A percentile compares a stretch with the other conserved stretches of the same genome.
Conservation (phyloP, 192 early-diverging fungal species). For the Backusella parvicylindrica region DNA sequence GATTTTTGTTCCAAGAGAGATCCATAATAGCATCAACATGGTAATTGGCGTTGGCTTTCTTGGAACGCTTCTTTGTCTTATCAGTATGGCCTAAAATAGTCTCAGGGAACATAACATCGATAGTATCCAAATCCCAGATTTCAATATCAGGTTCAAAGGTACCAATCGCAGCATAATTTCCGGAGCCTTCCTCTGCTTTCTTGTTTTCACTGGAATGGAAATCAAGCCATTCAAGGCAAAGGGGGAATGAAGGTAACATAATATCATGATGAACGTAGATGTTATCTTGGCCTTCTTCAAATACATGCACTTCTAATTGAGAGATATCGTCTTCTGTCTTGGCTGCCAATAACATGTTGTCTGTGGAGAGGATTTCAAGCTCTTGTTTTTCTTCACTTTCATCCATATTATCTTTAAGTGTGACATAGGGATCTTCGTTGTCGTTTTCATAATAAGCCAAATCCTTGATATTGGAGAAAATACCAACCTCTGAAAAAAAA, state of each 20-base stretch:
- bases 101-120: constrained; percentile 91
- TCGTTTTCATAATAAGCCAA: constrained; percentile 81
- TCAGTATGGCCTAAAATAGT: constrained; percentile 75
- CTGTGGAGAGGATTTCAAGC: constrained; percentile 61
- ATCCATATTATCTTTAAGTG: constrained; percentile 73
- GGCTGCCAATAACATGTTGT: constrained; percentile 88
- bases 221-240: constrained; percentile 95
- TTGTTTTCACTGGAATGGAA: constrained; percentile 72
- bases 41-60: constrained; percentile 66
- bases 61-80: constrained; percentile 49
- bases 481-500: constrained; percentile 43
- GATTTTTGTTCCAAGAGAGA: constrained; percentile 88
- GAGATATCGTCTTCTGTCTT: constrained; percentile 98
- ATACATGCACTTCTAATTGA: constrained; percentile 92
- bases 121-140: constrained; percentile 94
- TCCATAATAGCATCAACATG: constrained; percentile 96
- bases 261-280: constrained; percentile 98
- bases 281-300: constrained; percentile 77
- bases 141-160: constrained; percentile 98
- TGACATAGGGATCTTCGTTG: constrained; percentile 85
- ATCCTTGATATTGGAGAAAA: constrained; percentile 86
- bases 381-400: constrained; percentile 66
- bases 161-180: constrained; percentile 94
- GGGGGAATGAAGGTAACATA: constrained; percentile 94
- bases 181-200: constrained; percentile 43